A percentile compares a stretch with the other conserved stretches of the same genome.
Conservation (phyloP, 179 eudicot genomes). For the Nepenthes alata region DNA sequence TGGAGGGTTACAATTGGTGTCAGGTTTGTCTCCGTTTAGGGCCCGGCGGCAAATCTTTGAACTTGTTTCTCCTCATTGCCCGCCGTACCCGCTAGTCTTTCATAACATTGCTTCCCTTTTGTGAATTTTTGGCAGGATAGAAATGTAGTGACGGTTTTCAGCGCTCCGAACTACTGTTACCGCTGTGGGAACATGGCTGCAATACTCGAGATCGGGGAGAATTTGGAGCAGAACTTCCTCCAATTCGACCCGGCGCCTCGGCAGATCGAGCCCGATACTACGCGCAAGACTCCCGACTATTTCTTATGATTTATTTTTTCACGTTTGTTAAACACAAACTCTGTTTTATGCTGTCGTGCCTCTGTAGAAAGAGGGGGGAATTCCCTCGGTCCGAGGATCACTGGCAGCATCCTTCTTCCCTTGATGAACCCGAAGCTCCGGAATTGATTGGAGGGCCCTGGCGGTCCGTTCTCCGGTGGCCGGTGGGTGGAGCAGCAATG, state of each 20-base stretch:
- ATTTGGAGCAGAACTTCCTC: slow-evolving; percentile 90
- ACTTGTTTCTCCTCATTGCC: too few species aligned
- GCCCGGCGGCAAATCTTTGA: too few species aligned
- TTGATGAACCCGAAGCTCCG: slow-evolving; percentile 1
- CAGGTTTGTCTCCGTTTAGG: slow-evolving; percentile 40
- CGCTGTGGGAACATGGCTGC: slow-evolving; percentile 98
- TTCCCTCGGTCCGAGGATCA: slow-evolving; percentile 28
- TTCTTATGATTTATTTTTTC: slow-evolving; percentile 53
- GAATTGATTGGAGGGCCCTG: slow-evolving; percentile 14
- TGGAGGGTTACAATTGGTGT: slow-evolving; percentile 93
- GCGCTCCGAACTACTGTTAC: slow-evolving; percentile 95
- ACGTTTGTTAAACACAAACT: slow-evolving; percentile 14
- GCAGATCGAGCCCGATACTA: slow-evolving; percentile 84
- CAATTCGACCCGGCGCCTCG: slow-evolving; percentile 93
- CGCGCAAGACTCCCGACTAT: slow-evolving; percentile 91
- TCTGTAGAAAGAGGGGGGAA: slow-evolving; percentile 33
- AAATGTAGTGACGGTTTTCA: slow-evolving; percentile 87
- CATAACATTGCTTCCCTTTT: not conserved
- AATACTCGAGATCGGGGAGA: slow-evolving; percentile 83
- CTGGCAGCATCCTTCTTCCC: slow-evolving; percentile 26
- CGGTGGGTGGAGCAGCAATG: slow-evolving; percentile 23
- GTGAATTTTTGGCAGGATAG: slow-evolving; percentile 39
- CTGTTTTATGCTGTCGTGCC: slow-evolving; percentile 19
- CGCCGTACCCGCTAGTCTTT: not conserved
- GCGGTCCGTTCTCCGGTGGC: slow-evolving; percentile 22